Conservation (phyloP, 2,329 filamentous ascomycete species). For the Fusarium palustre region DNA sequence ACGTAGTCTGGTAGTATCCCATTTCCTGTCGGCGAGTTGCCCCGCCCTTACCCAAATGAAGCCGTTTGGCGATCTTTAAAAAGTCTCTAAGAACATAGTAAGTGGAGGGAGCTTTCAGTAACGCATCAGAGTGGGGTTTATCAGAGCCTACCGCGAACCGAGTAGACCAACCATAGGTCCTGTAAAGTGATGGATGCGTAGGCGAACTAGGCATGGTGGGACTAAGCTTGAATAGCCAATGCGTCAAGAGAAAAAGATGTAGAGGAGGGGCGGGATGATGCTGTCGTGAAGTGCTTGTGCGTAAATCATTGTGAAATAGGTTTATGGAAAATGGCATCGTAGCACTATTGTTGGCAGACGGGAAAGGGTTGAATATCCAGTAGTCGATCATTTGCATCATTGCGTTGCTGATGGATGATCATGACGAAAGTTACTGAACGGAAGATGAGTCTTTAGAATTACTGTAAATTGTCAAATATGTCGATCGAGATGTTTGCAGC, state of each 20-base stretch:
- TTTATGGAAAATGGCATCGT: conserved; percentile 4
- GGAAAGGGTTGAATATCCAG: background rate
- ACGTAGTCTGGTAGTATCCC: background rate
- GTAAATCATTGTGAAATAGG: conserved; percentile 4
- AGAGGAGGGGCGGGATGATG: conserved; percentile 36
- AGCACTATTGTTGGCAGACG: background rate
- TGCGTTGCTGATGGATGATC: conserved; percentile 24
- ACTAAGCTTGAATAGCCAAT: conserved; percentile 11
- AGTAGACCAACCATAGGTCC: conserved; percentile 18
- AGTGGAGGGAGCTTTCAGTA: conserved; percentile 22
- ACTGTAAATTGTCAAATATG: background rate
- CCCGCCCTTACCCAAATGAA: conserved; percentile 29
- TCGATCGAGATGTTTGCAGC: conserved; percentile 25
- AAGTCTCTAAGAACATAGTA: conserved; percentile 11
- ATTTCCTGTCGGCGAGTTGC: conserved; percentile 2
- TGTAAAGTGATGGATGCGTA: conserved; percentile 9
- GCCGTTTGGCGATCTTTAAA: conserved; percentile 24
- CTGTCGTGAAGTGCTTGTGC: conserved; percentile 18
- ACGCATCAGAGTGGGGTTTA: conserved; percentile 9
- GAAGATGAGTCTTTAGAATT: conserved; percentile 1
- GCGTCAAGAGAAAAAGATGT: conserved; percentile 21
- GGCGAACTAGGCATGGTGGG: conserved; percentile 29
- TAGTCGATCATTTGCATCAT: conserved; percentile 20
- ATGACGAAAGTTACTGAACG: conserved; percentile 22
- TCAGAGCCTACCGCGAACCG: conserved; percentile 1